Conservation (phyloP, 202 grass and related monocot species). For the Dendrocalamus latiflorus region DNA sequence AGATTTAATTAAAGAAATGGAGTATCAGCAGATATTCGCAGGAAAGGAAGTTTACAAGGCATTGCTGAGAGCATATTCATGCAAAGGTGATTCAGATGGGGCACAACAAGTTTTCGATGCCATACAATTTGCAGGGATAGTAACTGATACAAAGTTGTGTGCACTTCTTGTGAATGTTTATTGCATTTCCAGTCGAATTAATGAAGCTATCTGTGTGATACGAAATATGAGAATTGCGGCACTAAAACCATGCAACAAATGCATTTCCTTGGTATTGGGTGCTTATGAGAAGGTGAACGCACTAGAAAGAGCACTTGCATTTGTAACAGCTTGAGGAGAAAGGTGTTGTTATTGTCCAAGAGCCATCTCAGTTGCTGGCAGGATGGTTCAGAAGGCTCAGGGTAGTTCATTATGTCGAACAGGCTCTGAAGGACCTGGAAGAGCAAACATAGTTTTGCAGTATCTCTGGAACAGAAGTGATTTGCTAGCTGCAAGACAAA, state of each 20-base stretch:
- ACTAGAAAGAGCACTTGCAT: conserved; percentile 71
- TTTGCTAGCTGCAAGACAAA: background rate
- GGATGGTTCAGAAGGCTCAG: conserved; percentile 67
- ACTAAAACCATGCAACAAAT: conserved; percentile 61
- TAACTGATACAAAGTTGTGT: too few relatives aligned
- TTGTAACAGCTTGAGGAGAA: conserved; percentile 72
- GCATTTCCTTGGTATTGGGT: conserved; percentile 44
- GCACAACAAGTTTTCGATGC: too few relatives aligned
- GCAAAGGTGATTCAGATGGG: too few relatives aligned
- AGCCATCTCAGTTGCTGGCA: conserved; percentile 49
- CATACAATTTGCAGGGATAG: too few relatives aligned
- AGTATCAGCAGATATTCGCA: too few relatives aligned
- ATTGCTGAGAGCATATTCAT: too few relatives aligned
- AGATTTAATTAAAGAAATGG: too few relatives aligned
- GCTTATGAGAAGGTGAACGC: conserved; percentile 51
- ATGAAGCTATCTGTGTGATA: conserved; percentile 40
- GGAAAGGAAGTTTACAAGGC: too few relatives aligned
- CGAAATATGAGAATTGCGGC: conserved; percentile 47
- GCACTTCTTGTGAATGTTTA: conserved; percentile 76
- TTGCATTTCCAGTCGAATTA: conserved; percentile 39
- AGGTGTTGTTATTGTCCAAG: conserved; percentile 37
- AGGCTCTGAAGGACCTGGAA: conserved; percentile 42
- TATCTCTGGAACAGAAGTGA: background rate
- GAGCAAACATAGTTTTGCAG: background rate
- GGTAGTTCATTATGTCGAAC: conserved; percentile 59